Evolutionary conservation across 2,329 filamentous ascomycete species (phyloP).

Genomic region (Fusarium duplospermum): DNA sequence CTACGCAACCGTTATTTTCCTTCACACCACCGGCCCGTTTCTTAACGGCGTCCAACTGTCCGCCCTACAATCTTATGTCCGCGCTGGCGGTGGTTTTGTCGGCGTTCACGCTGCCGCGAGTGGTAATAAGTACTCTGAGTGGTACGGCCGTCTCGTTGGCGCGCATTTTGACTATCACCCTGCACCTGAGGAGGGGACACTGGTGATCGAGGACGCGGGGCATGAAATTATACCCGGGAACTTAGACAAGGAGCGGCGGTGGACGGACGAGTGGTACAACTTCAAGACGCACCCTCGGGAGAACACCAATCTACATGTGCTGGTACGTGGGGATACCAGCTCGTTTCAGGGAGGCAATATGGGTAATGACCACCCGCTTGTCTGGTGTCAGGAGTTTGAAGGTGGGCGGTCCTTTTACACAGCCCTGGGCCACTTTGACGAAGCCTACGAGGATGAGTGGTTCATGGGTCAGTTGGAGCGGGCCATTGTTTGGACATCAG

Average conservation of each 20-base stretch:
- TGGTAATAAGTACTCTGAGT: background rate
- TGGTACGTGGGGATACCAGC: background rate
- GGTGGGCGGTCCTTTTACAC: conserved; percentile 25
- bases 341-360: background rate
- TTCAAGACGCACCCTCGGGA: conserved; percentile 14
- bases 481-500: conserved; percentile 9
- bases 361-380: background rate
- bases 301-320: background rate
- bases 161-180: conserved; percentile 20
- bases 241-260: background rate
- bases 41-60: background rate
- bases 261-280: conserved; percentile 29
- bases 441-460: conserved; percentile 17
- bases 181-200: conserved; percentile 14
- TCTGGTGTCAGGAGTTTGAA: conserved; percentile 18
- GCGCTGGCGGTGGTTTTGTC: conserved; percentile 19
- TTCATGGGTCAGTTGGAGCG: conserved; percentile 14
- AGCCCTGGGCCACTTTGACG: conserved; percentile 28
- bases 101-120: conserved; percentile 26
- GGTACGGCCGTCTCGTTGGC: conserved; percentile 22
- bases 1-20: conserved; percentile 13
- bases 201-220: background rate
- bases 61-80: background rate
- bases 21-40: conserved; percentile 19
- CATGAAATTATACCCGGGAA: conserved; percentile 13